Percentiles rank a stretch among this genome's conserved stretches.
Conservation (phyloP, 305 asterid species). For the Withania somnifera region DNA sequence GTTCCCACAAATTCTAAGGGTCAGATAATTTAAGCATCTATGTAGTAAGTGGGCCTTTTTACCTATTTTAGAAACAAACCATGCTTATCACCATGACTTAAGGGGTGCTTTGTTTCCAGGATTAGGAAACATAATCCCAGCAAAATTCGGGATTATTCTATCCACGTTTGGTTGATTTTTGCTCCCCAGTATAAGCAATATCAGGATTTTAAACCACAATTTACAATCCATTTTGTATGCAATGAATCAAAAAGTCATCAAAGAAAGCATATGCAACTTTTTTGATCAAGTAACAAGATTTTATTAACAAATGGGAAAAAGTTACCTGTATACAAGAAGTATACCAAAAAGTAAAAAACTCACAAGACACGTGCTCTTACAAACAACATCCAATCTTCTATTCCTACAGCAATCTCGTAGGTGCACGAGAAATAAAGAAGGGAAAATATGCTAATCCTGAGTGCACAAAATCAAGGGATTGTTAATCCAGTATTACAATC, state of each 20-base stretch:
- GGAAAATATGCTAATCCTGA: background rate
- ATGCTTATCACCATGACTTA: background rate
- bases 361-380: background rate
- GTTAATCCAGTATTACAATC: background rate
- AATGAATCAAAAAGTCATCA: background rate
- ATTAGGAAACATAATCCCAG: background rate
- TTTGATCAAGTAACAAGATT: background rate
- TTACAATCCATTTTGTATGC: background rate
- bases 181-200: background rate
- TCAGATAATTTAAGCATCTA: background rate
- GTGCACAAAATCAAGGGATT: background rate
- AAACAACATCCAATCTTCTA: background rate
- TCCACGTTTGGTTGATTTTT: background rate
- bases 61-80: background rate
- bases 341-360: background rate
- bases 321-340: background rate
- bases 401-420: background rate
- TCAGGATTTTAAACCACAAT: background rate
- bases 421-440: background rate
- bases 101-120: background rate
- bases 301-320: background rate
- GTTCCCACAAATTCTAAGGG: background rate
- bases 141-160: background rate
- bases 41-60: background rate
- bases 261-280: background rate